Percentiles rank a stretch among this genome's conserved stretches.
These are phyloP conservation scores for Chalciporus piperatoides DNA, from an alignment of 1,284 basidiomycete species.

Conservation along the genomic window DNA sequence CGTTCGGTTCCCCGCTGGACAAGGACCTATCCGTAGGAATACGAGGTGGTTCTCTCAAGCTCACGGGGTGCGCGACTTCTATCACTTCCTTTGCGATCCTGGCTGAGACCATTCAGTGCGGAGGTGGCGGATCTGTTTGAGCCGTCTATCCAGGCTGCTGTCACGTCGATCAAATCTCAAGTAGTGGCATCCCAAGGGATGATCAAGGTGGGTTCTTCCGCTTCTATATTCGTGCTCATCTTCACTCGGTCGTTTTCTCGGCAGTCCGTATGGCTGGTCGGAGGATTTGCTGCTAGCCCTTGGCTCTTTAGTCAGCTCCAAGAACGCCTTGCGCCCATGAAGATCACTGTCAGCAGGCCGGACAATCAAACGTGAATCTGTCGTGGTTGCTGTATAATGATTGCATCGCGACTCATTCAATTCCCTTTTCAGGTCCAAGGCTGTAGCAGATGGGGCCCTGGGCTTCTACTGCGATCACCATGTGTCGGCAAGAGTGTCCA, in stretches of 20 bases:
- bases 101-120: conserved; percentile 31
- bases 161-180: conserved; percentile 65
- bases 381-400: conserved; percentile 7
- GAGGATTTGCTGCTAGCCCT: conserved; percentile 74
- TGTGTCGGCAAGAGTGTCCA: conserved; percentile 72
- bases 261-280: conserved; percentile 72
- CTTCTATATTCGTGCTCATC: not conserved
- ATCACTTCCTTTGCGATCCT: conserved; percentile 5
- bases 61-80: conserved; percentile 51
- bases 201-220: conserved; percentile 48
- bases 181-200: conserved; percentile 61
- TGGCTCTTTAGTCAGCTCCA: conserved; percentile 75
- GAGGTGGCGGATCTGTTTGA: conserved; percentile 73
- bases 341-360: conserved; percentile 64
- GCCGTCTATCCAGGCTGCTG: conserved; percentile 68
- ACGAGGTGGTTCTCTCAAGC: conserved; percentile 63
- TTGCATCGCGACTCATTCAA: conserved; percentile 8
- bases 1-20: conserved; percentile 73
- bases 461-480: conserved; percentile 81
- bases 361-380: conserved; percentile 65
- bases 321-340: conserved; percentile 52
- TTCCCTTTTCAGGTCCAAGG: conserved; percentile 56
- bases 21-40: conserved; percentile 68
- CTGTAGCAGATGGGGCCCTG: conserved; percentile 75
- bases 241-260: conserved; percentile 12